Conservation (phyloP, 2,329 filamentous ascomycete genomes). For the Botrytis paeoniae region DNA sequence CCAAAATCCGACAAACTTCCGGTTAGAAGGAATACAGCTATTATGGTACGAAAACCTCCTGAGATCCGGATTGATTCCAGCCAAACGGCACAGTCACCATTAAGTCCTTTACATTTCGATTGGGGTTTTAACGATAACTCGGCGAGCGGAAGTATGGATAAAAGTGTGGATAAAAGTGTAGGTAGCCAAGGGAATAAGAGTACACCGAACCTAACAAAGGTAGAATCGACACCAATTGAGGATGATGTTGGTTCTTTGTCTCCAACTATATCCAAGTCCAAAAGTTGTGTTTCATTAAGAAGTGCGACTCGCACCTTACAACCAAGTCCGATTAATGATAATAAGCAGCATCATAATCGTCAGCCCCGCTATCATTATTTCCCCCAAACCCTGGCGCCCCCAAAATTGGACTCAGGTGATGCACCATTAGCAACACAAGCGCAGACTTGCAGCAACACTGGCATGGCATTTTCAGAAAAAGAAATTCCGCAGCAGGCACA, state of each 20-base stretch:
- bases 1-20: background rate
- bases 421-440: slow-evolving; percentile 2
- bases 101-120: background rate
- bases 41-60: background rate
- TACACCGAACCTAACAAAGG: slow-evolving; percentile 8
- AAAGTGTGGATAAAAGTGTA: background rate
- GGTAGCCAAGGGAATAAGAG: background rate
- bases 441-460: slow-evolving; percentile 8
- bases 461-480: slow-evolving; percentile 6
- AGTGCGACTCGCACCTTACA: background rate
- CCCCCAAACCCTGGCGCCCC: slow-evolving; percentile 11
- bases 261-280: background rate
- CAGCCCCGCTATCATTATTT: slow-evolving; percentile 10
- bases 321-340: background rate
- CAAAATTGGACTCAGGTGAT: slow-evolving; percentile 7
- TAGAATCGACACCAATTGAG: background rate
- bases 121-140: background rate
- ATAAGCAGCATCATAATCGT: slow-evolving; percentile 6
- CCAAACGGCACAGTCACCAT: slow-evolving; percentile 1
- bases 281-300: background rate
- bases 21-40: slow-evolving; percentile 4
- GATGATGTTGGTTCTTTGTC: slow-evolving; percentile 2
- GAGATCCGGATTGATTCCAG: background rate
- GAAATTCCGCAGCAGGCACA: slow-evolving; percentile 18
- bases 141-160: slow-evolving; percentile 1